Base-by-base conservation (phyloP, 2,329 filamentous ascomycete genomes). In the Xylariaceae sp. region DNA sequence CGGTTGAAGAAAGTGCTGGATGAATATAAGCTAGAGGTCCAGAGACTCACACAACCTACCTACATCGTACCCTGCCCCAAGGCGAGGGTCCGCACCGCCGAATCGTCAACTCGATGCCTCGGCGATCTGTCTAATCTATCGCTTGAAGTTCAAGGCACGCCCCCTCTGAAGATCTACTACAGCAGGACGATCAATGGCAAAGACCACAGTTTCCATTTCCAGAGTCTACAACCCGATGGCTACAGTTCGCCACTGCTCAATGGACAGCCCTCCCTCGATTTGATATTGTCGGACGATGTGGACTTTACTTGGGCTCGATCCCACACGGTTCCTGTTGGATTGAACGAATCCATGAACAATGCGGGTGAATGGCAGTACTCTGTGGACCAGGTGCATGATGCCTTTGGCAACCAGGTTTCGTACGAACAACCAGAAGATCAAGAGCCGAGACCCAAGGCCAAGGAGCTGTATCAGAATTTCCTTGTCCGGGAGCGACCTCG, bases 21-120 rank as follows among this genome's bases (percentile, higher is more conserved):
- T 72, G 88, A 96, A 72, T 94, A 95, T 61, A 96, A 96, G 73
- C 83, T 99, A 37, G 92, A 97, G 72, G 90, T 97, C 9, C 91
- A 92, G 68, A 85, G 89, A 47, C 81, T 83, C 47, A 82, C 81
- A 55, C 87, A 87, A 53, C 90, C 94, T 68, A 89, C 92, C 0
- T 87, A 95, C 57, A 88, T 99, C 53, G 91, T 96, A 10, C 80
- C 84, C 34, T 99, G 94, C 71, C 94, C 94, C 1, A 87, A 85
- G 66, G 94, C 91, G 17, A 80, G 80, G 55, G 86, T 97, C 34
- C 85, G 85, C 62, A 80, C 82, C 1, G 80, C 85, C 5, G 81
- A 83, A 18, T 78, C 82, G 4, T 75, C 79, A 1, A 82, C 89
- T 64, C 88, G 89, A 69, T 99, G 94, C 73, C 85, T 88, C 56